Base-by-base conservation (phyloP, 208 protist genomes). In the Trypanosoma boissoni region DNA sequence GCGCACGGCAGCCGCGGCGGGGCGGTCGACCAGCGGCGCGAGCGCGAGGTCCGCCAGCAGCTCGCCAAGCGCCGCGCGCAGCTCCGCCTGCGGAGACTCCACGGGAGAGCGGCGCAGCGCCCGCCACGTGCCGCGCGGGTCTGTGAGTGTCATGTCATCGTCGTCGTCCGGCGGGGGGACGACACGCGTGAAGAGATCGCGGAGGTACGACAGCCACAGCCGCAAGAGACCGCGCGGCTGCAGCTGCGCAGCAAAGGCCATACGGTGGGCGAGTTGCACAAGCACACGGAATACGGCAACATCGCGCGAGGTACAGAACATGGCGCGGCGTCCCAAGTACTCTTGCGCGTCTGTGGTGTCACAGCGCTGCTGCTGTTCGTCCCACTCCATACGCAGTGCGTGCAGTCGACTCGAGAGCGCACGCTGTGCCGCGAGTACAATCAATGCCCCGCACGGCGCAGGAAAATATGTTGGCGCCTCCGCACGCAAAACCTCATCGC, bases 191-290 rank as follows among this genome's bases (percentile, higher is more conserved):
- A 93, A 88, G 26, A 93, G 59, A 45, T 90, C 78, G 52, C 45
- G 55, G 31, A 93, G 71, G 64, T 86, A 81, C 36, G 75, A 79
- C 9, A 90, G 5, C 86, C 86, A 93, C 14, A 88, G 66, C 41
- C 74, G 82, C 42, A 90, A 63, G 50, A 93, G 64, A 10, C 78
- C 80, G 6, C 31, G 26, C 2, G 82, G 67, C 54, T 83, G 86
- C 21, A 58, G 37, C 23, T 68, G 50, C 36, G 60, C 67, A n/a
- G 45, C 80, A 54, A 93, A 88, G 1, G 90, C 80, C 64, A 76
- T 75, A 28, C 58, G 75, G 52, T 90, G 82, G 23, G 74, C 72
- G 6, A 81, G 52, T 27, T 71, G 75, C 12, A 93, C 31, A 21
- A 86, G 26, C 20, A 48, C 36, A n/a, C 68, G 64, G 48, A 88